These are phyloP conservation scores for Camellia lanceoleosa DNA, from an alignment of 148 eudicot species.

Conservation along the genomic window DNA sequence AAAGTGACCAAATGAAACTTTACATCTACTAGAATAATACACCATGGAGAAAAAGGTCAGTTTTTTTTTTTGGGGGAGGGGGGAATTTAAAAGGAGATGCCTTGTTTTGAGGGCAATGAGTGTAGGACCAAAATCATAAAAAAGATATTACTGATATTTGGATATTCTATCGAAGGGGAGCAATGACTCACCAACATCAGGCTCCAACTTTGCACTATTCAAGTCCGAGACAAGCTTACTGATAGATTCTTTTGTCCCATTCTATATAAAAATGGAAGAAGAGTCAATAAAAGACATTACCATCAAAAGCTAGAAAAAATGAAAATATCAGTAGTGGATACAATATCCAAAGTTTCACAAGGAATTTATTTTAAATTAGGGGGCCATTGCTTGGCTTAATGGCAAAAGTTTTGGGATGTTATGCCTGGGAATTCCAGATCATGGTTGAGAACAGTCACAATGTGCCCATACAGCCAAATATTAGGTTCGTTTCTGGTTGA, in stretches of 20 bases:
- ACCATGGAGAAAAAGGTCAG: background rate
- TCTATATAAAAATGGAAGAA: conserved; percentile 41
- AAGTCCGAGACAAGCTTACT: conserved; percentile 83
- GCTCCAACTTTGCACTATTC: conserved; percentile 79
- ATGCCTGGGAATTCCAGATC: background rate
- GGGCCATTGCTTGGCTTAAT: no score
- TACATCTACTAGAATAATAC: background rate
- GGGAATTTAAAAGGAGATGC: no score
- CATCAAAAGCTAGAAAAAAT: background rate
- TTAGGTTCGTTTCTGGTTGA: background rate
- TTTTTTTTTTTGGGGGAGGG: no score
- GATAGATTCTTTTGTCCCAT: conserved; percentile 90
- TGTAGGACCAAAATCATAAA: no score
- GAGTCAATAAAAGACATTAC: conserved; percentile 4
- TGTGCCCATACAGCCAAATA: background rate
- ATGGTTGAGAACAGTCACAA: background rate
- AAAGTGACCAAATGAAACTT: background rate
- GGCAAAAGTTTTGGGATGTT: no score
- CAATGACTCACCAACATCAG: conserved; percentile 80
- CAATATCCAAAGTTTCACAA: background rate
- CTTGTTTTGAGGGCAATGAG: no score
- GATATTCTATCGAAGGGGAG: background rate
- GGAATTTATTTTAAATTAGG: no score
- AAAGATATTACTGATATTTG: no score
- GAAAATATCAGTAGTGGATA: background rate